Base-by-base conservation (phyloP, 257 asterid species). In the Lavandula angustifolia region DNA sequence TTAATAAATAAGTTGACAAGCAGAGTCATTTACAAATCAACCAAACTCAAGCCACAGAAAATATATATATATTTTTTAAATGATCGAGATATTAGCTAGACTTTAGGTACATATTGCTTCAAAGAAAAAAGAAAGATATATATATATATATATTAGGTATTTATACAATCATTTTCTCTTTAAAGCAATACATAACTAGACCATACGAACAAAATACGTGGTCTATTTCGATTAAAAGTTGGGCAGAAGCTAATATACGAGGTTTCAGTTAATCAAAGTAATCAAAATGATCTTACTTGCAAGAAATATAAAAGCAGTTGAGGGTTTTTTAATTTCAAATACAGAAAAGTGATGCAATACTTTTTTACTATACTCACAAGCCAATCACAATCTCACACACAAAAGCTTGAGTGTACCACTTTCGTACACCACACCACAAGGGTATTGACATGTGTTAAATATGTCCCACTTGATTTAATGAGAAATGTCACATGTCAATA, bases 271-370 rank as follows among this genome's bases (percentile, higher is more conserved):
- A 22, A 9, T 57, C 37, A 14, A 34, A 18, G 46, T 13, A 31
- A 47, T 41, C 4, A 35, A 42, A 42, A 41, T 58, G 50, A 50
- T 42, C 38, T 58, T 58, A 16, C 41, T 50, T 5, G 55, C 63
- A 48, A 64, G 32, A 14, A 22, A 67, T 31, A 22, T 33, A 3
- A 71, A 55, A 29, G 18, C 37, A 31, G 35, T 16, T 33, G 22
- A 35, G n/a, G 13, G 3, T 0, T 54, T 33, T 13, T 67, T 17
- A 54, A 16, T 52, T 32, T 58, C 40, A 50, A 31, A 9, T 34
- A 60, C 56, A 44, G 18, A 7, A 54, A 68, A 5, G 27, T 49
- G 58, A 53, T 35, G 64, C 60, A 66, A 59, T 53, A 37, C 42
- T 41, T 58, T 3, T 72, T 3, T 34, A 18, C 34, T 29, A 31